Percentiles rank a stretch among this genome's conserved stretches.
These are phyloP conservation scores for Lactarius indigo DNA, from an alignment of 768 basidiomycete species.

Conservation along the genomic window DNA sequence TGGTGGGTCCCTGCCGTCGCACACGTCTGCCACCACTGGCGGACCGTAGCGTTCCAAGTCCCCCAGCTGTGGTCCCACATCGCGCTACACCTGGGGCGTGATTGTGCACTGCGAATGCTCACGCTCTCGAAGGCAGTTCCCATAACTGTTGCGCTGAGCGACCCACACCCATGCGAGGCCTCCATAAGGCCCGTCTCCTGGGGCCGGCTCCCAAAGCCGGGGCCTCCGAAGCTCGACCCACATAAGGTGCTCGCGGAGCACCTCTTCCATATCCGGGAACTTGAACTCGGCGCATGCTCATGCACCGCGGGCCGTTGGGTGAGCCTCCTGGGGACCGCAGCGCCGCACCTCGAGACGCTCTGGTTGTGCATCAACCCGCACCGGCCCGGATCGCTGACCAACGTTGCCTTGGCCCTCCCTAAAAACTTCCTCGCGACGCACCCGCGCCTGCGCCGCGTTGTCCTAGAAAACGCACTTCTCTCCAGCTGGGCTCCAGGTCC, in stretches of 20 bases:
- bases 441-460: conserved; percentile 12
- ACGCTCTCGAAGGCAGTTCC: conserved; percentile 5
- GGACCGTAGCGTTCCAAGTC: conserved; percentile 12
- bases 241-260: conserved; percentile 13
- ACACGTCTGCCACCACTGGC: conserved; percentile 19
- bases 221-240: conserved; percentile 2
- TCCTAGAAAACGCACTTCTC: not conserved
- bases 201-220: not conserved
- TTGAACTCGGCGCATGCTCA: conserved; percentile 7
- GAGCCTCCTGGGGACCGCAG: conserved; percentile 2
- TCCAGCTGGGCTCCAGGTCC: not conserved
- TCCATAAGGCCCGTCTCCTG: not conserved
- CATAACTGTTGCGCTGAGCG: conserved; percentile 1
- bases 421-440: conserved; percentile 10
- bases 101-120: conserved; percentile 18
- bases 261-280: conserved; percentile 18
- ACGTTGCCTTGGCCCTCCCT: not conserved
- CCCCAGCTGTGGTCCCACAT: conserved; percentile 16
- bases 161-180: conserved; percentile 14
- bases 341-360: conserved; percentile 11
- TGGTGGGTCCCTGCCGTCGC: conserved; percentile 18
- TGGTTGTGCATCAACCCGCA: conserved; percentile 5
- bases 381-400: not conserved
- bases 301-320: conserved; percentile 3
- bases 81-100: conserved; percentile 4